phyloP scores from a whole-genome alignment of 805 yeast genomes.

The Kregervanrija pseudodelftensis region DNA sequence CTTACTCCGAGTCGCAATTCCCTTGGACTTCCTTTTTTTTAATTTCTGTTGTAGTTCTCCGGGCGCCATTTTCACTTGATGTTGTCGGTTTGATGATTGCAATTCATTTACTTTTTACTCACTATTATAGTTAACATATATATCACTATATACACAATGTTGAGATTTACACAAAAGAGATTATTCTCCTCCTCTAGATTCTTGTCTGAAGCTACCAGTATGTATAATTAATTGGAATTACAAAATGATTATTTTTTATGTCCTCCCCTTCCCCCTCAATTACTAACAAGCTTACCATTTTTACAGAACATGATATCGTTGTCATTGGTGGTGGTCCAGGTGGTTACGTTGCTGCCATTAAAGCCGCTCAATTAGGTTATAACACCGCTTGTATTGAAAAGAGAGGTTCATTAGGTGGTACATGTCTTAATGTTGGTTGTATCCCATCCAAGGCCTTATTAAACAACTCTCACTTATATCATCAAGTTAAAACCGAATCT shows the following conservation, averaged over 20 bases:
- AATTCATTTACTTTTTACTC: neutral
- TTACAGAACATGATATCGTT: slow-evolving; percentile 73
- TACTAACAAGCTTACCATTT: neutral
- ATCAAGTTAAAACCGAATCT: slow-evolving; percentile 81
- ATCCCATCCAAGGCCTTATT: slow-evolving; percentile 94
- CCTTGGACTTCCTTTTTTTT: too few species aligned
- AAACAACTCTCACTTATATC: slow-evolving; percentile 91
- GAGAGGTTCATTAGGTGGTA: slow-evolving; percentile 95
- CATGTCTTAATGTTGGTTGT: slow-evolving; percentile 98
- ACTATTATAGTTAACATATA: neutral
- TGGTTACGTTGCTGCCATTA: slow-evolving; percentile 98
- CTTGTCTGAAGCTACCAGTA: slow-evolving; percentile 22
- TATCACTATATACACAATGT: slow-evolving; percentile 16
- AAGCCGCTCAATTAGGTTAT: slow-evolving; percentile 93
- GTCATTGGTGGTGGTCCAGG: slow-evolving; percentile 99
- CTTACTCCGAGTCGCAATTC: too few species aligned
- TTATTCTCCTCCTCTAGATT: slow-evolving; percentile 26
- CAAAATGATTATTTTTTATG: neutral
- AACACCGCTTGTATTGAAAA: slow-evolving; percentile 96
- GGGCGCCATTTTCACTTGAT: too few species aligned
- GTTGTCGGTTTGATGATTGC: too few species aligned
- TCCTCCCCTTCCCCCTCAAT: neutral
- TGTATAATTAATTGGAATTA: slow-evolving; percentile 10
- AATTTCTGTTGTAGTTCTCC: too few species aligned
- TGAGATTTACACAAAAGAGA: slow-evolving; percentile 26